Conservation (phyloP, 2,329 filamentous ascomycete species). For the Keithomyces neogunnii region DNA sequence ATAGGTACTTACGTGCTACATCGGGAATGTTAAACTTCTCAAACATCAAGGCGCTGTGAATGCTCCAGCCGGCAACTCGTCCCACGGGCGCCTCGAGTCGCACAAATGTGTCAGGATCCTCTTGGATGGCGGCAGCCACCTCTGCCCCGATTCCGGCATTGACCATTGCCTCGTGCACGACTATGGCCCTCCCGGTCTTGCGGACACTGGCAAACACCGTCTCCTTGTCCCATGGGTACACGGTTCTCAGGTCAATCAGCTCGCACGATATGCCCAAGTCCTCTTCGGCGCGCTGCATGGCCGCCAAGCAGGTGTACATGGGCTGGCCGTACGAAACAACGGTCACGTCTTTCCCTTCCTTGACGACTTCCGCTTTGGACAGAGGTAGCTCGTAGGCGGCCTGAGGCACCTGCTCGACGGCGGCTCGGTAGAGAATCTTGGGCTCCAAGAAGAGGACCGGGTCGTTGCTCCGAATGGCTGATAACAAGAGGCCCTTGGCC, state of each 20-base stretch:
- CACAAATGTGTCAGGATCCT: slow-evolving; percentile 66
- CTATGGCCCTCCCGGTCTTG: slow-evolving; percentile 78
- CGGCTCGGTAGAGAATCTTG: slow-evolving; percentile 84
- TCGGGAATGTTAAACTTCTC: slow-evolving; percentile 80
- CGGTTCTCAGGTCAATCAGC: slow-evolving; percentile 77
- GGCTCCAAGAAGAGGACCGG: slow-evolving; percentile 92
- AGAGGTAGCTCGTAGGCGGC: slow-evolving; percentile 76
- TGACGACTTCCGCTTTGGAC: slow-evolving; percentile 77
- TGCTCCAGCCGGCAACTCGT: slow-evolving; percentile 83
- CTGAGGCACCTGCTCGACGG: slow-evolving; percentile 82
- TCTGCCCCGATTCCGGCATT: slow-evolving; percentile 86
- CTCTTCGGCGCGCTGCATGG: slow-evolving; percentile 65
- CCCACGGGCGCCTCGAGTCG: slow-evolving; percentile 77
- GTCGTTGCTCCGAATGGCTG: slow-evolving; percentile 71
- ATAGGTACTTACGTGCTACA: slow-evolving; percentile 63
- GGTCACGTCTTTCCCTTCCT: slow-evolving; percentile 71
- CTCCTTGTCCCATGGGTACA: slow-evolving; percentile 87
- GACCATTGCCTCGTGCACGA: slow-evolving; percentile 89
- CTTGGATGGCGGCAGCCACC: slow-evolving; percentile 80
- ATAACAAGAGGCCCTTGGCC: slow-evolving; percentile 77
- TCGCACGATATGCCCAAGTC: slow-evolving; percentile 71
- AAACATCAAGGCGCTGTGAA: slow-evolving; percentile 69
- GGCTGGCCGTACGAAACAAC: slow-evolving; percentile 86
- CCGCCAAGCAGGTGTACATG: slow-evolving; percentile 72
- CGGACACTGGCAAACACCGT: slow-evolving; percentile 73